Conservation (phyloP, 1,284 basidiomycete genomes). For the Pascua sp. region DNA sequence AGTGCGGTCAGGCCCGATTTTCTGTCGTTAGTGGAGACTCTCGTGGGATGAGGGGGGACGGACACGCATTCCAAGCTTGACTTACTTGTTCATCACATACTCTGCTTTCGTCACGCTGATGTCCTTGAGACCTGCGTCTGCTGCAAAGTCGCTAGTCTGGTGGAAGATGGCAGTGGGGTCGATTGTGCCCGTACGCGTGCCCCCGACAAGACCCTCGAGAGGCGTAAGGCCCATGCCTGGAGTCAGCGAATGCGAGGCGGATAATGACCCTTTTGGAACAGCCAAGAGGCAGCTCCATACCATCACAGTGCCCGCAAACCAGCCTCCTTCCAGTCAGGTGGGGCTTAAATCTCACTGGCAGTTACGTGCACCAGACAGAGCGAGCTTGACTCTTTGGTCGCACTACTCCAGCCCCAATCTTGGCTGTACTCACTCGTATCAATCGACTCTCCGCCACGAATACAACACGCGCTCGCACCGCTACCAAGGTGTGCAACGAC, state of each 20-base stretch:
- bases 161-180: constrained; percentile 85
- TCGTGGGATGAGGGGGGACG: no score
- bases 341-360: no score
- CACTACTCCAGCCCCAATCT: no score
- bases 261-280: no score
- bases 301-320: no score
- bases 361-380: no score
- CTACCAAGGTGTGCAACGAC: constrained; percentile 80
- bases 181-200: constrained; percentile 72
- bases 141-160: constrained; percentile 63
- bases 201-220: constrained; percentile 67
- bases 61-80: no score
- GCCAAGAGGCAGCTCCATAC: no score
- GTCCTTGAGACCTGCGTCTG: constrained; percentile 56
- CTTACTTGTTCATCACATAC: constrained; percentile 68
- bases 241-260: no score
- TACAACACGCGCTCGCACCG: constrained; percentile 66
- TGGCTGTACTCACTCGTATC: constrained; percentile 57
- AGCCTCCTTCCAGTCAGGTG: no score
- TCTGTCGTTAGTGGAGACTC: constrained; percentile 32
- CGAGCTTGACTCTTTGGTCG: no score
- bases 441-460: constrained; percentile 65
- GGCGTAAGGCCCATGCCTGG: constrained; percentile 48
- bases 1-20: constrained; percentile 65
- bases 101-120: constrained; percentile 66